These are phyloP conservation scores for Didymella exigua DNA, from an alignment of 2,329 filamentous ascomycete species.

Conservation along the genomic window DNA sequence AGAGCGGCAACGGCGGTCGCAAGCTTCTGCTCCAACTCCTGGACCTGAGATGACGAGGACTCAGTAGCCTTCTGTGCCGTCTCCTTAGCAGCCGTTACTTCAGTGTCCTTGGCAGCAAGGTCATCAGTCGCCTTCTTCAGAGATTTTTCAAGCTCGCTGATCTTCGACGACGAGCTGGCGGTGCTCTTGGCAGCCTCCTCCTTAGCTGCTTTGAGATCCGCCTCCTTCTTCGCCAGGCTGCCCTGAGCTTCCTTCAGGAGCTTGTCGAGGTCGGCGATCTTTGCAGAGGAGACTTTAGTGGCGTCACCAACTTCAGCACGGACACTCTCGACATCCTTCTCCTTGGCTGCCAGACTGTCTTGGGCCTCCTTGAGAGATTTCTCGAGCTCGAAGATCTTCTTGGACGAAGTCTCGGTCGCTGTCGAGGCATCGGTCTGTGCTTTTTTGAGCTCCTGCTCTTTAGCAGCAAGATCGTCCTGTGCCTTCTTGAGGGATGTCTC, in stretches of 20 bases:
- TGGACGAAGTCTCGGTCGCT: constrained; percentile 10
- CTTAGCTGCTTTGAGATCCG: constrained; percentile 29
- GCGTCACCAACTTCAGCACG: constrained; percentile 25
- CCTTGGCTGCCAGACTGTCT: constrained; percentile 29
- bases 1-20: constrained; percentile 6
- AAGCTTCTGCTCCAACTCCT: constrained; percentile 22
- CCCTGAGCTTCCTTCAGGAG: constrained; percentile 26
- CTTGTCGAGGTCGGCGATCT: constrained; percentile 34
- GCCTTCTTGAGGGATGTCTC: constrained; percentile 21
- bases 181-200: constrained; percentile 26
- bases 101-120: constrained; percentile 31
- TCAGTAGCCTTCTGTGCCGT: constrained; percentile 25
- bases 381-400: constrained; percentile 36
- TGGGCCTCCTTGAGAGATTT: constrained; percentile 30
- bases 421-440: constrained; percentile 25
- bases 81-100: constrained; percentile 26
- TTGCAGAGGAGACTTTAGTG: constrained; percentile 26
- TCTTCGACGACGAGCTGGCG: constrained; percentile 29
- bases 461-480: constrained; percentile 25
- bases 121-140: constrained; percentile 31
- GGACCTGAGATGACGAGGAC: constrained; percentile 14
- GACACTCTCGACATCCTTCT: constrained; percentile 28
- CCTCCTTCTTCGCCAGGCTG: constrained; percentile 28
- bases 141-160: constrained; percentile 28
- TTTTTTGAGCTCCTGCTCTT: constrained; percentile 31